A percentile compares a stretch with the other conserved stretches of the same genome.
Conservation (phyloP, 2,329 filamentous ascomycete genomes). For the Aspergillus novofumigatus region DNA sequence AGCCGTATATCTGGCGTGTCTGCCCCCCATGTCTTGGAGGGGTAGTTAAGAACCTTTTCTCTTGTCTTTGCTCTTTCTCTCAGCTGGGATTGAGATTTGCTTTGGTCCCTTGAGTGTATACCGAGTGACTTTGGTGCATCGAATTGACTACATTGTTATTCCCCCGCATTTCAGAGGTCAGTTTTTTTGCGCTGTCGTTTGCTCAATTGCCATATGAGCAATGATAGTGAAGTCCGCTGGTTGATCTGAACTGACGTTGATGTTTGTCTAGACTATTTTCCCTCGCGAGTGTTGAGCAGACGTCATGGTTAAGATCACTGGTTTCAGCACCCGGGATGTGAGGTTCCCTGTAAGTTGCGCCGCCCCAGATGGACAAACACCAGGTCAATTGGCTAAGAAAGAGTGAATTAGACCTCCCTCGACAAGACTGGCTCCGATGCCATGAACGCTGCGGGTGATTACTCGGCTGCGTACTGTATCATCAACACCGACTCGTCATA, state of each 20-base stretch:
- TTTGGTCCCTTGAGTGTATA: background rate
- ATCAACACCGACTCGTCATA: slow-evolving; percentile 67
- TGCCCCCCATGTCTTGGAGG: background rate
- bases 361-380: background rate
- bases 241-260: background rate
- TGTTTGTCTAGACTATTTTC: background rate
- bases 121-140: background rate
- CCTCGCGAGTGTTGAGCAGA: slow-evolving; percentile 1
- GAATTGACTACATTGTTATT: background rate
- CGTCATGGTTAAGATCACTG: slow-evolving; percentile 62
- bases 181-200: background rate
- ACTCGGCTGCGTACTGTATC: slow-evolving; percentile 92
- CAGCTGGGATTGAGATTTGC: background rate
- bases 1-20: background rate
- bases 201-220: background rate
- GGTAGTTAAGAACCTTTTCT: background rate
- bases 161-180: background rate
- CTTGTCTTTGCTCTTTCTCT: background rate
- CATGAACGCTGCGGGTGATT: slow-evolving; percentile 92
- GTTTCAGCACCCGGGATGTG: slow-evolving; percentile 68
- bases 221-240: background rate
- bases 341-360: slow-evolving; percentile 57
- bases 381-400: slow-evolving; percentile 2
- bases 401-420: slow-evolving; percentile 63
- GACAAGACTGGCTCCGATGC: slow-evolving; percentile 96